Evolutionary conservation across 2,329 filamentous ascomycete genomes (phyloP).

Genomic region (Rosellinia necatrix): DNA sequence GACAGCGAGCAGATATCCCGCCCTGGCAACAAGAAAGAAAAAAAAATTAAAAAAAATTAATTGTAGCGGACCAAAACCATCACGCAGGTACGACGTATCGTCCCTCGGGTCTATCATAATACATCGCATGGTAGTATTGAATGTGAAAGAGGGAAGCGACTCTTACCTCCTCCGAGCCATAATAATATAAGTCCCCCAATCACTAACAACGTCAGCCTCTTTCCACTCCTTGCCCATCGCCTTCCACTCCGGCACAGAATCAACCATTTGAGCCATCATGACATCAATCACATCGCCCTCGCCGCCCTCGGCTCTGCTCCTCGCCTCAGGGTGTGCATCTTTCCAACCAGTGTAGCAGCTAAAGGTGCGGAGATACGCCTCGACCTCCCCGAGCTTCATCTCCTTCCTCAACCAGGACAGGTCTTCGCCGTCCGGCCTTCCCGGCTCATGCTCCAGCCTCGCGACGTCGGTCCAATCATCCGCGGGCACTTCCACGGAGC

Average conservation of each 20-base stretch:
- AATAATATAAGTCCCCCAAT: conserved; percentile 66
- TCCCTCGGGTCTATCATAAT: too few relatives aligned
- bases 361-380: conserved; percentile 66
- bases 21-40: too few relatives aligned
- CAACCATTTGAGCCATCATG: conserved; percentile 63
- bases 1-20: too few relatives aligned
- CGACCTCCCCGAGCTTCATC: conserved; percentile 61
- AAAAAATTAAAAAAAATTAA: too few relatives aligned
- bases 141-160: too few relatives aligned
- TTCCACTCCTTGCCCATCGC: conserved; percentile 54
- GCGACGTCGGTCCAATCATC: conserved; percentile 57
- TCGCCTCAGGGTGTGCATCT: conserved; percentile 56
- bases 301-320: conserved; percentile 57
- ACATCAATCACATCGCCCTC: conserved; percentile 65
- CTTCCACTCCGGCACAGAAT: conserved; percentile 58
- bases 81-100: too few relatives aligned
- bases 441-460: conserved; percentile 63
- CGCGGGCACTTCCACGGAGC: conserved; percentile 56
- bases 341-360: conserved; percentile 64
- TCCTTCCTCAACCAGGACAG: conserved; percentile 57
- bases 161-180: conserved; percentile 53
- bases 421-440: conserved; percentile 44
- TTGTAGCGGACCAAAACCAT: too few relatives aligned
- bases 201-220: conserved; percentile 58
- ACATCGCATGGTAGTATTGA: too few relatives aligned